Evolutionary conservation across 2,329 filamentous ascomycete species (phyloP).

Genomic region (Colletotrichum falcatum): DNA sequence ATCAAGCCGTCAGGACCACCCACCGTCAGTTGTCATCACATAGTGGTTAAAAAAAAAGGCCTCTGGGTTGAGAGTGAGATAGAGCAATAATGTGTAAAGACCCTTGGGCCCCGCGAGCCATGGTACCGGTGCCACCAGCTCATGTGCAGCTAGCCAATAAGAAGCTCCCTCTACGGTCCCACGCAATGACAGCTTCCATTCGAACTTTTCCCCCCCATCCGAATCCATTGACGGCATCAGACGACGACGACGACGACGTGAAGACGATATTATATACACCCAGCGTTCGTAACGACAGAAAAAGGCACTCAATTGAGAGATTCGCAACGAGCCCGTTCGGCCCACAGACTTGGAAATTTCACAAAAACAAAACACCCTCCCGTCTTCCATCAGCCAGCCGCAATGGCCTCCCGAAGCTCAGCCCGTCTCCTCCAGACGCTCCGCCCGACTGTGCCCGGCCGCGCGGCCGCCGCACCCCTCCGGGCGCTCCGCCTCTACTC

Average conservation of each 20-base stretch:
- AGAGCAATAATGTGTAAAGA: background rate
- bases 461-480: constrained; percentile 21
- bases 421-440: constrained; percentile 44
- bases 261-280: background rate
- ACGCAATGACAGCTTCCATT: constrained; percentile 7
- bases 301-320: background rate
- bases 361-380: background rate
- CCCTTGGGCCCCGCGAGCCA: background rate
- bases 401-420: constrained; percentile 46
- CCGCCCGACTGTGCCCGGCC: constrained; percentile 40
- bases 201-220: background rate
- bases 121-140: constrained; percentile 2
- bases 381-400: background rate
- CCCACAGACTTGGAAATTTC: background rate
- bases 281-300: background rate
- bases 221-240: background rate
- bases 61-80: background rate
- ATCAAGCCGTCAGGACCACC: background rate
- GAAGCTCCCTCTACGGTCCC: constrained; percentile 25
- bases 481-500: constrained; percentile 41
- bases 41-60: no score
- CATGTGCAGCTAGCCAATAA: constrained; percentile 33
- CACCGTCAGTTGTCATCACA: background rate
- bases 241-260: background rate
- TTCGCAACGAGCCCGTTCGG: background rate